Conservation (phyloP, 306 rosid genomes). For the Cercis canadensis region DNA sequence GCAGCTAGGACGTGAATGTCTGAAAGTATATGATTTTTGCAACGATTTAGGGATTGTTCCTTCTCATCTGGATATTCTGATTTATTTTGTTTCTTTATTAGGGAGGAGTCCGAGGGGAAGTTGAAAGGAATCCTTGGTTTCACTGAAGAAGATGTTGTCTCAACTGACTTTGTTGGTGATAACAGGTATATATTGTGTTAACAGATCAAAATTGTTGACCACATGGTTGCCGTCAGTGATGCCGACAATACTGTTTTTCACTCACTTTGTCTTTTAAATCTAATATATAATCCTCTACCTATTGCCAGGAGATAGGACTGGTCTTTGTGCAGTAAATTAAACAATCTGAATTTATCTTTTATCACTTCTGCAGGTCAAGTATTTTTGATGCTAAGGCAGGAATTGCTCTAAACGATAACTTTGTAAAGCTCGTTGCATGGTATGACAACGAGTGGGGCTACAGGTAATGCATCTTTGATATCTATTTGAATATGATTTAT, state of each 20-base stretch:
- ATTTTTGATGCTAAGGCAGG: constrained; percentile 85
- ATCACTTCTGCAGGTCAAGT: constrained; percentile 61
- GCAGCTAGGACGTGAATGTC: not conserved
- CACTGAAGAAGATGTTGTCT: constrained; percentile 63
- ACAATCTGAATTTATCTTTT: not conserved
- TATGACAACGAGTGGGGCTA: constrained; percentile 86
- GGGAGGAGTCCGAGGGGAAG: constrained; percentile 81
- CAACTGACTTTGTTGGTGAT: constrained; percentile 73
- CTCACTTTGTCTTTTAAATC: not conserved
- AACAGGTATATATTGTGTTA: constrained; percentile 49
- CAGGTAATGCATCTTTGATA: constrained; percentile 51
- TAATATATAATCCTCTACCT: too few relatives aligned
- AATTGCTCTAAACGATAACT: constrained; percentile 61
- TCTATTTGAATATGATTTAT: not conserved
- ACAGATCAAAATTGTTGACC: not conserved
- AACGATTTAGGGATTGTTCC: not conserved
- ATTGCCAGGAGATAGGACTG: not conserved
- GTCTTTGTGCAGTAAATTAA: not conserved
- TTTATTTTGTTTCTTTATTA: constrained; percentile 21
- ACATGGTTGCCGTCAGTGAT: not conserved
- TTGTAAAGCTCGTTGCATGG: constrained; percentile 67
- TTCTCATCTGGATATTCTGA: not conserved
- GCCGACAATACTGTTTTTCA: not conserved
- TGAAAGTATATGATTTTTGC: not conserved
- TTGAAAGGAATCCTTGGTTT: constrained; percentile 59